Conservation (phyloP, 495 filamentous ascomycete species). For the Penicillium verhagenii region DNA sequence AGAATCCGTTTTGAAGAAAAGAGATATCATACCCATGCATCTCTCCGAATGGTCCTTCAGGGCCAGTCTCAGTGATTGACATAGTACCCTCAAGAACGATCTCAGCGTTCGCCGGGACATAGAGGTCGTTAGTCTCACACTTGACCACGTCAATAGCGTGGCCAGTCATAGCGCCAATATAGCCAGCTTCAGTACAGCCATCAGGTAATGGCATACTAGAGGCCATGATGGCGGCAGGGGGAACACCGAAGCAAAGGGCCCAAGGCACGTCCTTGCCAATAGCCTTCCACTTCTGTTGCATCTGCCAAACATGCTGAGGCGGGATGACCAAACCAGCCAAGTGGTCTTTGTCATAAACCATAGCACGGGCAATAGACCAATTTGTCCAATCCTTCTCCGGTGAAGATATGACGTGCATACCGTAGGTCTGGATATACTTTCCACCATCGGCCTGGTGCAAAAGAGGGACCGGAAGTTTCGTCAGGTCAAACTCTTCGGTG, state of each 20-base stretch:
- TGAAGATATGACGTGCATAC: conserved; percentile 37
- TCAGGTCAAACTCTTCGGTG: conserved; percentile 36
- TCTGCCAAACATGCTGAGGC: conserved; percentile 34
- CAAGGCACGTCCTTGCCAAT: conserved; percentile 35
- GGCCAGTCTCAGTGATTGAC: conserved; percentile 30
- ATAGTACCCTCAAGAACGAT: conserved; percentile 39
- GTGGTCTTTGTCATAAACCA: conserved; percentile 33
- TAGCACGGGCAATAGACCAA: conserved; percentile 41
- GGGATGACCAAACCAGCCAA: conserved; percentile 30
- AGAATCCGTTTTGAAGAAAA: too few species aligned
- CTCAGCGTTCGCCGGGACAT: conserved; percentile 38
- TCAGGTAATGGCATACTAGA: conserved; percentile 38
- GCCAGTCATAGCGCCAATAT: conserved; percentile 34
- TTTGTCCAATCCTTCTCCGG: conserved; percentile 38
- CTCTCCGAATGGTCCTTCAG: conserved; percentile 39
- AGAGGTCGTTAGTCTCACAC: conserved; percentile 39
- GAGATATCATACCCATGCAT: conserved; percentile 36
- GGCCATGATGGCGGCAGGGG: conserved; percentile 40
- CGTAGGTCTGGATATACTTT: conserved; percentile 39
- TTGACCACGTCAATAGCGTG: conserved; percentile 34
- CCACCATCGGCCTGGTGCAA: conserved; percentile 38
- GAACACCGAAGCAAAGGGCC: conserved; percentile 38
- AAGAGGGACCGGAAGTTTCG: conserved; percentile 30
- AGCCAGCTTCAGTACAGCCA: conserved; percentile 33
- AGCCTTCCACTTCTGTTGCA: conserved; percentile 37